Conservation (phyloP, 495 filamentous ascomycete species). For the Rhypophila decipiens region DNA sequence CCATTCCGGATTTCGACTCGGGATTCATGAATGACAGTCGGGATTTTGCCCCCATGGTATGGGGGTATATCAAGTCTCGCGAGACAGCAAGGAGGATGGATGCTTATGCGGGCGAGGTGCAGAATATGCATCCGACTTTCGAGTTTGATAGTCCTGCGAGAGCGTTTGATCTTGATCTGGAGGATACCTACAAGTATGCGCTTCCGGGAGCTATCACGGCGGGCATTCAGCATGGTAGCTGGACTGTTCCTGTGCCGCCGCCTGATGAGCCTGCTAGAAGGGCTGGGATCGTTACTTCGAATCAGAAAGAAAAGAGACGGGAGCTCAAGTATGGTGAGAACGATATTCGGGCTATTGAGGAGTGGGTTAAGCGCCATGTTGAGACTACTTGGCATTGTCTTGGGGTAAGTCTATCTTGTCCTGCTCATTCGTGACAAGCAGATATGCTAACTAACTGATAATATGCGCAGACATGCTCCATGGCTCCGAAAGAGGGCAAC, state of each 20-base stretch:
- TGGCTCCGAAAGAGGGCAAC: slow-evolving; percentile 74
- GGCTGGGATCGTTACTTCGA: slow-evolving; percentile 41
- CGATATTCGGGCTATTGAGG: slow-evolving; percentile 65
- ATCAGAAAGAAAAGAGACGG: slow-evolving; percentile 48
- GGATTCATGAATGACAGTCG: slow-evolving; percentile 83
- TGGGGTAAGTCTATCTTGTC: slow-evolving; percentile 30
- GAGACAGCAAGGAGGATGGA: slow-evolving; percentile 76
- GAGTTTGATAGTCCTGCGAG: slow-evolving; percentile 60
- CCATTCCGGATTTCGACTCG: slow-evolving; percentile 70
- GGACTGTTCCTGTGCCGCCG: slow-evolving; percentile 34
- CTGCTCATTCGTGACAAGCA: neutral
- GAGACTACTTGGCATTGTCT: slow-evolving; percentile 75
- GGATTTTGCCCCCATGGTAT: slow-evolving; percentile 79
- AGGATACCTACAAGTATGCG: slow-evolving; percentile 67
- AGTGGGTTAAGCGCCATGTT: slow-evolving; percentile 71
- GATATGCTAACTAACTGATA: slow-evolving; percentile 24
- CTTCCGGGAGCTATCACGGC: slow-evolving; percentile 67
- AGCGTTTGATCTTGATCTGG: slow-evolving; percentile 66
- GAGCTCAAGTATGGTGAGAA: slow-evolving; percentile 60
- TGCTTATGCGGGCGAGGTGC: slow-evolving; percentile 71
- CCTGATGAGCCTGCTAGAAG: slow-evolving; percentile 38
- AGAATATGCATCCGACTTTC: slow-evolving; percentile 60
- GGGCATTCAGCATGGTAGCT: slow-evolving; percentile 54
- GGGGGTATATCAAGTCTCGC: slow-evolving; percentile 81
- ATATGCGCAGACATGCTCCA: slow-evolving; percentile 57